Conservation (phyloP, 306 rosid species). For the Cucurbita argyrosperma region DNA sequence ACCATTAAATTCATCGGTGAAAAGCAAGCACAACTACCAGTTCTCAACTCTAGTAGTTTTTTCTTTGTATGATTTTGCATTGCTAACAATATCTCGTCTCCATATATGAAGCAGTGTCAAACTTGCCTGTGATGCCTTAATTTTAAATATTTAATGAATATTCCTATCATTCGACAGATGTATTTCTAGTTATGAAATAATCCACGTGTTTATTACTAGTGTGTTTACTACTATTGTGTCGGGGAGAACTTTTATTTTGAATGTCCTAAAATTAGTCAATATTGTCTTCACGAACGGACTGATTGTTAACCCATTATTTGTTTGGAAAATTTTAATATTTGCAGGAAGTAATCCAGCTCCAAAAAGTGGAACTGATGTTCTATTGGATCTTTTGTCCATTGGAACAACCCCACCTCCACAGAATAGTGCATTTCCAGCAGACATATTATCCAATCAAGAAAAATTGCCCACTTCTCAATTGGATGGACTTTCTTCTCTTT, state of each 20-base stretch:
- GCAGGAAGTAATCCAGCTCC: conserved; percentile 39
- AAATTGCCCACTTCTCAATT: conserved; percentile 37
- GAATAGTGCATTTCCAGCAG: conserved; percentile 32
- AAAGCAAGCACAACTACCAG: not conserved
- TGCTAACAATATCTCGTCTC: not conserved
- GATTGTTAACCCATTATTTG: conserved; percentile 3
- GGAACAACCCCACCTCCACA: conserved; percentile 40
- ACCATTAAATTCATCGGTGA: not conserved
- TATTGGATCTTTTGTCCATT: conserved; percentile 70
- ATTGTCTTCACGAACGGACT: not conserved
- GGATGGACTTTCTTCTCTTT: conserved; percentile 48
- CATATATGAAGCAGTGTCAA: not conserved
- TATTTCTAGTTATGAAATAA: not conserved
- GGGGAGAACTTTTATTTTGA: not conserved
- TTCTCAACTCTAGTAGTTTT: not conserved
- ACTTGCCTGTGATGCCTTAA: not conserved
- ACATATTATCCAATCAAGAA: conserved; percentile 39
- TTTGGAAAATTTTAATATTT: conserved; percentile 10
- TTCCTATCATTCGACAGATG: not conserved
- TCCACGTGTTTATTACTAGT: not conserved
- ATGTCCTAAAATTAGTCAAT: not conserved
- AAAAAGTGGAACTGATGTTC: conserved; percentile 57
- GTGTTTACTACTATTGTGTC: not conserved
- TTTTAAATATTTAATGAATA: not conserved
- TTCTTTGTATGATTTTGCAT: not conserved